Conservation (phyloP, 78 protist genomes). For the Isochrysis galbana region DNA sequence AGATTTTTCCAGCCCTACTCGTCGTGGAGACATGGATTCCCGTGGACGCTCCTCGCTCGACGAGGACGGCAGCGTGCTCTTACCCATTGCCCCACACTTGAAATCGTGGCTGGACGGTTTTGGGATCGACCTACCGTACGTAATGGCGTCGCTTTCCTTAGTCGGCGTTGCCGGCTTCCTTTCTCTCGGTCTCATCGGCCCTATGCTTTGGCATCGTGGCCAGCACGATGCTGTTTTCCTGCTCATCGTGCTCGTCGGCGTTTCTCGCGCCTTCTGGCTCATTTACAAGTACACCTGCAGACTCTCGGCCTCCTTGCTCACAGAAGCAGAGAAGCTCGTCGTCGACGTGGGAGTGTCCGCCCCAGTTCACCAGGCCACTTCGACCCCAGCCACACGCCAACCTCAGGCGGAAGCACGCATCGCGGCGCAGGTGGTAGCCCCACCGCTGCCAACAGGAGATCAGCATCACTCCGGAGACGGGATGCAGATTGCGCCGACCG, state of each 20-base stretch:
- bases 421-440: too few relatives aligned
- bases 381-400: too few relatives aligned
- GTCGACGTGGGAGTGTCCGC: neutral
- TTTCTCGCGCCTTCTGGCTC: neutral
- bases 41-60: too few relatives aligned
- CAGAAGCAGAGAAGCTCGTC: neutral
- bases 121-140: neutral
- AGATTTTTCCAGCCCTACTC: neutral
- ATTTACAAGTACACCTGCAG: neutral
- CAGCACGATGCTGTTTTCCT: neutral
- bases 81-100: too few relatives aligned
- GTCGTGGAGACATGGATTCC: too few relatives aligned
- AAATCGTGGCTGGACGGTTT: too few relatives aligned
- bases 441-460: too few relatives aligned
- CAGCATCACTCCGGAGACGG: too few relatives aligned
- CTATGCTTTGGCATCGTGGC: neutral
- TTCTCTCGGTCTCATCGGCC: neutral
- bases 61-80: too few relatives aligned
- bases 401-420: too few relatives aligned
- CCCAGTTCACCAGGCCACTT: too few relatives aligned
- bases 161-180: neutral
- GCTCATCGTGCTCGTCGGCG: neutral
- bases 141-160: neutral
- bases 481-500: too few relatives aligned
- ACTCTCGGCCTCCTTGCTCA: neutral